A percentile compares a stretch with the other conserved stretches of the same genome.
phyloP scores from a whole-genome alignment of 805 yeast species.

The Nakazawaea wickerhamii region DNA sequence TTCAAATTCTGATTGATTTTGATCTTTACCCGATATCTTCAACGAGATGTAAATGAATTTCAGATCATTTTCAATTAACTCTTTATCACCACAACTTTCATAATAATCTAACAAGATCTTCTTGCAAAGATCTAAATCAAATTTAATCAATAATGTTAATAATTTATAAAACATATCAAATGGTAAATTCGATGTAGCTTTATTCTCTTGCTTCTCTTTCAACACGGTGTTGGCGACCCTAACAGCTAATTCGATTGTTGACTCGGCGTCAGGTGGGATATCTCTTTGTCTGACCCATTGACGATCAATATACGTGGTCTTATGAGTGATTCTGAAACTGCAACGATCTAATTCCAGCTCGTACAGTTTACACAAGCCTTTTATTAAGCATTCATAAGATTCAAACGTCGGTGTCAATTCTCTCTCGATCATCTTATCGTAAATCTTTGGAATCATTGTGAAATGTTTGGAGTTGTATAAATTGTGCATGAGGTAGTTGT shows the following conservation, averaged over 20 bases:
- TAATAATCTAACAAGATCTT: conserved; percentile 5
- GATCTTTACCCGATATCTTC: conserved; percentile 9
- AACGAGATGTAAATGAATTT: conserved; percentile 8
- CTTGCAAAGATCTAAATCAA: conserved; percentile 1
- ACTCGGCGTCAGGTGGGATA: not conserved
- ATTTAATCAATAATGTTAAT: not conserved
- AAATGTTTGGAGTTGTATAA: conserved; percentile 16
- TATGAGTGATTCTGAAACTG: not conserved
- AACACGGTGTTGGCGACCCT: conserved; percentile 9
- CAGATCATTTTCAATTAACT: not conserved
- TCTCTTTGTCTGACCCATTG: not conserved
- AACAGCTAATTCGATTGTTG: conserved; percentile 8
- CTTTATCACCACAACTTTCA: conserved; percentile 6
- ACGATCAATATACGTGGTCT: not conserved
- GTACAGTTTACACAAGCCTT: conserved; percentile 20
- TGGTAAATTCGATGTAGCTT: conserved; percentile 1
- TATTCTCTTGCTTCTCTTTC: conserved; percentile 2
- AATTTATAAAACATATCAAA: conserved; percentile 4
- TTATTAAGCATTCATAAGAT: conserved; percentile 28
- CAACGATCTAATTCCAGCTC: not conserved
- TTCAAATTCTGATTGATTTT: conserved; percentile 8
- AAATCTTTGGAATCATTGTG: conserved; percentile 23
- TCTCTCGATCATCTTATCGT: conserved; percentile 29
- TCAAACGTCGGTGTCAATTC: conserved; percentile 23
- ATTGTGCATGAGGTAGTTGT: conserved; percentile 21